Evolutionary conservation across 169 alveolate genomes (phyloP).

Genomic region (Perkinsus marinus): DNA sequence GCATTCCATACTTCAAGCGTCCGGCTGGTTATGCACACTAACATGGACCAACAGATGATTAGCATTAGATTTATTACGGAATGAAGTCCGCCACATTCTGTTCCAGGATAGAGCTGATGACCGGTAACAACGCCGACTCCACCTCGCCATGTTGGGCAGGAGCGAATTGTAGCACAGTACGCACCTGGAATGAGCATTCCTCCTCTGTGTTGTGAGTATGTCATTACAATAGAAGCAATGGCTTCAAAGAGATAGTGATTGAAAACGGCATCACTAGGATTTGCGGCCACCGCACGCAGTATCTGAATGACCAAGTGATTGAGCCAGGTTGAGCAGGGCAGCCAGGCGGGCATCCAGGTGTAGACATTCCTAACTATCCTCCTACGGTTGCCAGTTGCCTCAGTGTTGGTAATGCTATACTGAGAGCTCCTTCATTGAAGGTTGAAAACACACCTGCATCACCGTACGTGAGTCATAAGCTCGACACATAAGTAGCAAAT

Average conservation of each 20-base stretch:
- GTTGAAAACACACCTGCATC: background rate
- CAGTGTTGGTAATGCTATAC: background rate
- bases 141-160: background rate
- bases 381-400: background rate
- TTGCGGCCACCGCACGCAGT: background rate
- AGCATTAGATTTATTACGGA: too few species aligned
- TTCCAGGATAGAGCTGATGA: background rate
- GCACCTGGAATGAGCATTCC: background rate
- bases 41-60: too few species aligned
- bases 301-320: background rate
- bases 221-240: background rate
- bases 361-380: too few species aligned
- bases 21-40: too few species aligned
- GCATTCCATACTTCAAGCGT: too few species aligned
- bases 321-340: too few species aligned
- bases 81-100: background rate
- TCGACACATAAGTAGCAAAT: too few species aligned
- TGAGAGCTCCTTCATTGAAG: background rate
- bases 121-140: background rate
- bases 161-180: background rate
- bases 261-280: background rate
- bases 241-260: slow-evolving; percentile 1
- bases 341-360: too few species aligned
- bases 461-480: too few species aligned
- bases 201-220: too few species aligned